Evolutionary conservation across 345 rosid genomes (phyloP), one percentile per base, ranked within the genome.

Genomic region (Cardamine resedifolia): DNA sequence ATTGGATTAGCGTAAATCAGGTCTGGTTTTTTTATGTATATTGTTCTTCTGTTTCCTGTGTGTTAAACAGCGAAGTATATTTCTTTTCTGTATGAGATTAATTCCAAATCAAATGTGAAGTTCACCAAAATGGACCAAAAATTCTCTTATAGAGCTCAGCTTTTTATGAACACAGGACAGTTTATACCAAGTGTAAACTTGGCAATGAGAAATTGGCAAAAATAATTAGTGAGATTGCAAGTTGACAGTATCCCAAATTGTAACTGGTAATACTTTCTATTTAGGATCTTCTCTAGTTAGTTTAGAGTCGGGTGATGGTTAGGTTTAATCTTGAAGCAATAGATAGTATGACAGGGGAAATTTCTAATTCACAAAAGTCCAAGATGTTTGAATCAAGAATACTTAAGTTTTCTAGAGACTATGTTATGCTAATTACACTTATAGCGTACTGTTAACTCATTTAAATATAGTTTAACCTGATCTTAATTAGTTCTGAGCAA

Each of bases 1-100:
- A 76, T 58, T 94, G 96, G 98, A 83, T 83, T 28, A 75, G 81
- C 51, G 78, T 44, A 64, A 86, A 84, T 52, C 96, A 89, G 98
- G 97, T 94, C 79, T 15, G 64, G 48, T n/a, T 56, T 68, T 47
- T 34, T 51, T 56, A 19, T 36, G 50, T 55, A 18, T 61, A 44
- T 44, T 7, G 51, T 26, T 48, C 36, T 70, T 59, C 48, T 48
- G 44, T 19, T 39, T 30, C 51, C 52, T 51, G 33, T 62, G 7
- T 49, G 36, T 26, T 36, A 49, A 38, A 52, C 30, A 62, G 60
- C 43, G 39, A 36, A n/a, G 39, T 49, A 0, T 44, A 31, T 28
- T 15, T 53, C 49, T 28, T 15, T 61, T 62, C 28, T 26, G 2
- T 51, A 24, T 19, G 14, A 38, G 41, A 12, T 49, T 49, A 16